Percentiles rank a stretch among this genome's conserved stretches.
phyloP scores from a whole-genome alignment of 1,284 basidiomycete genomes.

The Trametes polyzona region DNA sequence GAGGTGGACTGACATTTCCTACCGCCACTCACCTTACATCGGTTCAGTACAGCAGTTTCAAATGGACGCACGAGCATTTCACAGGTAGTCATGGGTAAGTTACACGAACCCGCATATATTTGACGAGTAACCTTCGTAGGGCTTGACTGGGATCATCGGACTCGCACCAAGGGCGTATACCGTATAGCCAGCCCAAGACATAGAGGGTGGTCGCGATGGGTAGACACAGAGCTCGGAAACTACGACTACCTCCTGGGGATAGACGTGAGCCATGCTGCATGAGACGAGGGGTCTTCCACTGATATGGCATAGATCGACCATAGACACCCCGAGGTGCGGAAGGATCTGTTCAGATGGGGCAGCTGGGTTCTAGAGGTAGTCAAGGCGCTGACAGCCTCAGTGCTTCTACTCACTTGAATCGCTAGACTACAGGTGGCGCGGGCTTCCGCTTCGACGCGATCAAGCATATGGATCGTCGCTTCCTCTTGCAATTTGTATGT shows the following conservation, averaged over 20 bases:
- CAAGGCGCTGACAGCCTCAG: background rate
- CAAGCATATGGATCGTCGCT: conserved; percentile 78
- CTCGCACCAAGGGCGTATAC: conserved; percentile 64
- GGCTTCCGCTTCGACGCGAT: conserved; percentile 92
- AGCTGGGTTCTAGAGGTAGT: conserved; percentile 67
- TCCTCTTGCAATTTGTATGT: conserved; percentile 68
- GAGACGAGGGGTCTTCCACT: too few relatives aligned
- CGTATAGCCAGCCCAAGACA: conserved; percentile 58
- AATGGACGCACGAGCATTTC: conserved; percentile 75
- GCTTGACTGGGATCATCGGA: conserved; percentile 84
- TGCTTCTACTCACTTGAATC: background rate
- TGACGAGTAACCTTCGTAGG: conserved; percentile 47
- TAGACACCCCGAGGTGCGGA: conserved; percentile 77
- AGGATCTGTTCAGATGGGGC: conserved; percentile 71
- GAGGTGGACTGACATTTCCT: background rate
- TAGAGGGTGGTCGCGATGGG: conserved; percentile 72
- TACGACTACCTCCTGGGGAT: conserved; percentile 81
- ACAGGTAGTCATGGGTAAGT: conserved; percentile 50
- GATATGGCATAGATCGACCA: conserved; percentile 73
- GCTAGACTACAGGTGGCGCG: conserved; percentile 74
- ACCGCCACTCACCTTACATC: background rate
- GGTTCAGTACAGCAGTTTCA: conserved; percentile 66
- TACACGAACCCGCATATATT: background rate
- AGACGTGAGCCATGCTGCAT: conserved; percentile 52
- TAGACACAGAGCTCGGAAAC: conserved; percentile 74